Conservation (phyloP, 129 eudicot genomes). For the Ambrosia trifida region DNA sequence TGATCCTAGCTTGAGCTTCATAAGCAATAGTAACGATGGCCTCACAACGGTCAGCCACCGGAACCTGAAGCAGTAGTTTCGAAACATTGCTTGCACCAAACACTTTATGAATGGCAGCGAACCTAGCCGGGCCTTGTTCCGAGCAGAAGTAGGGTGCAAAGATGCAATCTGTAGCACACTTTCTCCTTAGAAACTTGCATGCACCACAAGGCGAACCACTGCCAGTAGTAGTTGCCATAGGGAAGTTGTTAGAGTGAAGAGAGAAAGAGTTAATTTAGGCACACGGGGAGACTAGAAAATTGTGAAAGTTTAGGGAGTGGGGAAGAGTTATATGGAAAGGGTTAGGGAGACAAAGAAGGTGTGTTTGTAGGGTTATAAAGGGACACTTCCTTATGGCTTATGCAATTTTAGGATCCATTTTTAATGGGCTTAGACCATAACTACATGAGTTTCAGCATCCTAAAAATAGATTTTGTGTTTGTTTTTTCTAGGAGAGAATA, state of each 20-base stretch:
- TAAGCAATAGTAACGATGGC: constrained; percentile 96
- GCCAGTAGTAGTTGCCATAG: constrained; percentile 48
- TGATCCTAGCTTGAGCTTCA: constrained; percentile 93
- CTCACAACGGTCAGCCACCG: constrained; percentile 75
- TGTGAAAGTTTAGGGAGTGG: constrained; percentile 40
- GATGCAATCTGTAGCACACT: constrained; percentile 82
- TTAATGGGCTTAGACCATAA: constrained; percentile 27
- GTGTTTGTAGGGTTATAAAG: constrained; percentile 63
- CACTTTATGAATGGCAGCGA: constrained; percentile 96
- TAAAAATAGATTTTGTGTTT: constrained; percentile 26
- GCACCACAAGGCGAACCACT: constrained; percentile 94
- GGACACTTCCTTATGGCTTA: constrained; percentile 78
- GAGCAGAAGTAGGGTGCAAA: constrained; percentile 95
- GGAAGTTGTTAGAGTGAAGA: background rate
- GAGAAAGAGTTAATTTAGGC: constrained; percentile 6
- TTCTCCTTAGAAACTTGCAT: constrained; percentile 88
- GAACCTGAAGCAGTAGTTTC: constrained; percentile 69
- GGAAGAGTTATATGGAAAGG: constrained; percentile 39
- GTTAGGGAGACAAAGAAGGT: constrained; percentile 61
- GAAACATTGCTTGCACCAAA: constrained; percentile 97
- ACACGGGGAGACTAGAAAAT: constrained; percentile 74
- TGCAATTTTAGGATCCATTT: constrained; percentile 38
- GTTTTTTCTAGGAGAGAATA: background rate
- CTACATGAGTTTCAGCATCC: constrained; percentile 8
- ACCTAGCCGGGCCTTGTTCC: constrained; percentile 88